Evolutionary conservation across 2,329 filamentous ascomycete species (phyloP), one percentile per base, ranked within the genome.

Genomic region (Ceratocystis ficicola): DNA sequence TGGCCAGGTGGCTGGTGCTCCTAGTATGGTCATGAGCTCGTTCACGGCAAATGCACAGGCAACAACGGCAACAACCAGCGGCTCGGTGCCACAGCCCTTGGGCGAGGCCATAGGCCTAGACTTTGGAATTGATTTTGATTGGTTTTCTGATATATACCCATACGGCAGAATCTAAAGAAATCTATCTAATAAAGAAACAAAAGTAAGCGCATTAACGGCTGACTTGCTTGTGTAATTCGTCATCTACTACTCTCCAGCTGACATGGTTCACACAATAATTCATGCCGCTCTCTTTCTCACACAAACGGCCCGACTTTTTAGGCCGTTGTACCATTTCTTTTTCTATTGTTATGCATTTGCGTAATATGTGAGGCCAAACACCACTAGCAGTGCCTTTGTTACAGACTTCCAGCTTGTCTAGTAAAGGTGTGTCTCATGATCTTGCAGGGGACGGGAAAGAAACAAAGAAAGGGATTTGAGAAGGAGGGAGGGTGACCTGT

Each of bases 1-100:
- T 44, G 57, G 73, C 65, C 22, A 67, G 70, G 55, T 66, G 72
- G 57, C 76, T 65, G 65, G 20, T 6, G 32, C 28, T 44, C 20
- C 36, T 17, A 15, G 30, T 20, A 6, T 36, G 22, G 22, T 44
- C 8, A 25, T 22, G 8, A 15, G 20, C 2, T 10, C 20, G 7
- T 25, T 55, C 10, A 4, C n/a, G 6, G 10, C 50, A 10, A 30
- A 30, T 55, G 5, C 46, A 3, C 50, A 20, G 50, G 8, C 22
- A 15, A 20, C 5, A 2, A 6, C 50, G 25, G 10, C 22, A 30
- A 20, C 25, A 6, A 6, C 50, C 12, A 15, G 50, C 10, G 50
- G 20, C 12, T 6, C 20, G 4, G 50, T 28, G n/a, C 2, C 52
- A 22, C 20, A 46, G 32, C 52, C 41, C 30, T 28, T 64, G 15